Percentiles rank a stretch among this genome's conserved stretches.
These are phyloP conservation scores for Pythium biforme DNA, from an alignment of 352 stramenopile genomes.

Conservation along the genomic window DNA sequence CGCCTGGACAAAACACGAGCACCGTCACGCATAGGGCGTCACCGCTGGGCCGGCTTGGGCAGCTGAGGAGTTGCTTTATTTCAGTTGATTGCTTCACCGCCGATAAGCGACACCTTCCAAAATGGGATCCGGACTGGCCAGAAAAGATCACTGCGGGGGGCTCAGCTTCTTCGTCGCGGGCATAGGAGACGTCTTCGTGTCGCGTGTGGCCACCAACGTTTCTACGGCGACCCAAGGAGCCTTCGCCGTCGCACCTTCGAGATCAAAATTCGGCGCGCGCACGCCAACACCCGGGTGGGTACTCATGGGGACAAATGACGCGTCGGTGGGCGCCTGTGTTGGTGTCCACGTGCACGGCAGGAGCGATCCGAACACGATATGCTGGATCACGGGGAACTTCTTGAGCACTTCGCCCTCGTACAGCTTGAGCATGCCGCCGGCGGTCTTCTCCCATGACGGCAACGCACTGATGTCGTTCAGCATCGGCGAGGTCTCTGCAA, in stretches of 20 bases:
- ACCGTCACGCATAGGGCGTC: constrained; percentile 3
- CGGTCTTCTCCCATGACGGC: constrained; percentile 91
- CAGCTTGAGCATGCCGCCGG: constrained; percentile 87
- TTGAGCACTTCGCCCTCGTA: constrained; percentile 97
- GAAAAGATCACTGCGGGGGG: constrained; percentile 2
- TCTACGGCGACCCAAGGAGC: constrained; percentile 71
- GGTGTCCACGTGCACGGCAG: constrained; percentile 86
- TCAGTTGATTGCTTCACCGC: constrained; percentile 21
- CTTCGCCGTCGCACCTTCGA: constrained; percentile 55
- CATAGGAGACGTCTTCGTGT: constrained; percentile 56
- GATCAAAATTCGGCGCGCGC: constrained; percentile 66
- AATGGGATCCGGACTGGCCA: background rate
- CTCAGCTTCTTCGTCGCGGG: constrained; percentile 8
- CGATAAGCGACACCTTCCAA: background rate
- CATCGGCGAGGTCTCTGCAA: constrained; percentile 93
- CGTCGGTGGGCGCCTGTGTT: constrained; percentile 50
- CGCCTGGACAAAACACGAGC: constrained; percentile 16
- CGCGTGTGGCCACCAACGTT: constrained; percentile 37
- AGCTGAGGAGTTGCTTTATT: constrained; percentile 23
- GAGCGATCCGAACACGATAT: constrained; percentile 96
- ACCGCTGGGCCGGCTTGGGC: constrained; percentile 2
- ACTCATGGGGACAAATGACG: constrained; percentile 54
- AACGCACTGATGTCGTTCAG: constrained; percentile 92
- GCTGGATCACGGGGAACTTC: constrained; percentile 98
- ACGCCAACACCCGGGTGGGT: constrained; percentile 59